Evolutionary conservation across 2,329 filamentous ascomycete genomes (phyloP).

Genomic region (Alternaria dauci): DNA sequence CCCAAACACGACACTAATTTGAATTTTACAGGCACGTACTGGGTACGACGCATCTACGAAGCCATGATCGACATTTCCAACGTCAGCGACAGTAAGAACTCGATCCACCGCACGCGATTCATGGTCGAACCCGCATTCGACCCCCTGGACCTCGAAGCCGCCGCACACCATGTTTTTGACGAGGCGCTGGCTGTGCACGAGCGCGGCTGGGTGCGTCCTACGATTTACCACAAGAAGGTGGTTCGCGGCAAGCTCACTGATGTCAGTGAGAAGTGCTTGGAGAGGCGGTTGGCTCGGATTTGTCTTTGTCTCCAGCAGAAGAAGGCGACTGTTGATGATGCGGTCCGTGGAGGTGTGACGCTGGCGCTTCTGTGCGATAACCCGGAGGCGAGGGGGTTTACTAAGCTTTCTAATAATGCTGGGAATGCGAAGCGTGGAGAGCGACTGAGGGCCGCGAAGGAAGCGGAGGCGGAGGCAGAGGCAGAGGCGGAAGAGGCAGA

Average conservation of each 20-base stretch:
- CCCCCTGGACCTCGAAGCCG: constrained; percentile 36
- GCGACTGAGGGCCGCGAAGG: constrained; percentile 18
- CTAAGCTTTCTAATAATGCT: constrained; percentile 36
- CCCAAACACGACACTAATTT: neutral
- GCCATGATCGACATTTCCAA: constrained; percentile 37
- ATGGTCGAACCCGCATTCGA: constrained; percentile 10
- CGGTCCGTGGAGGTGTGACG: constrained; percentile 33
- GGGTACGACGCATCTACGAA: constrained; percentile 43
- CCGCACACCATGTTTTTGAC: constrained; percentile 44
- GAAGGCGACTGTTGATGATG: constrained; percentile 43
- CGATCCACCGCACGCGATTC: constrained; percentile 34
- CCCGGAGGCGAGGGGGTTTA: constrained; percentile 26
- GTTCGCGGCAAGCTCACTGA: constrained; percentile 37
- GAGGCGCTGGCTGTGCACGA: constrained; percentile 34
- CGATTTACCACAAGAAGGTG: constrained; percentile 35
- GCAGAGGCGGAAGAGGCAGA: neutral
- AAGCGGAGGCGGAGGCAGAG: neutral
- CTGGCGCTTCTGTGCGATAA: constrained; percentile 38
- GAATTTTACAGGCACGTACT: constrained; percentile 29
- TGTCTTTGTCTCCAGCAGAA: constrained; percentile 28
- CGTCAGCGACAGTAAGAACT: constrained; percentile 26
- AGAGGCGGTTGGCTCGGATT: constrained; percentile 31
- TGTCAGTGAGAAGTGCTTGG: constrained; percentile 22
- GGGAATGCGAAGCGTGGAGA: constrained; percentile 33
- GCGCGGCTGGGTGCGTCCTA: constrained; percentile 30